Evolutionary conservation across 2,329 filamentous ascomycete species (phyloP), one percentile per base, ranked within the genome.

Genomic region (Pestalotiopsis sp.): DNA sequence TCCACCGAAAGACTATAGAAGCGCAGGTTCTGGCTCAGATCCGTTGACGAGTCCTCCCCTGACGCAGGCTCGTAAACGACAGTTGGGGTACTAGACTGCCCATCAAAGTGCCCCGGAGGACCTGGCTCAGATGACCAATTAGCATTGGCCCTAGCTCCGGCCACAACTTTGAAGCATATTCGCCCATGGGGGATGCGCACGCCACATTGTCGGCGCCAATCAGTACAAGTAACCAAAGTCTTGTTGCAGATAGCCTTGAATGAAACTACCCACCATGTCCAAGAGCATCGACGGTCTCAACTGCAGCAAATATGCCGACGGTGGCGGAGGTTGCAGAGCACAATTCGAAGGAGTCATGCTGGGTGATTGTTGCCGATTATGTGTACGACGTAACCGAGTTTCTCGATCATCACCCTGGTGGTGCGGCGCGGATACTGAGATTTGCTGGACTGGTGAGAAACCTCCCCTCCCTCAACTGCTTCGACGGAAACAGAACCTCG

Each of bases 301-400:
- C 17, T 12, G 12, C 20, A 6, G 45, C 45, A n/a, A 52, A 52
- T n/a, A 52, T 52, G 45, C 20, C 23, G 17, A 52, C 45, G 6
- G n/a, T n/a, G 14, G 45, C 45, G n/a, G 78, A 13, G 23, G 38
- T 65, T 6, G 38, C 62, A 49, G 77, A 77, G 66, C 87, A 90
- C 74, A 86, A 82, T 67, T 81, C 76, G 13, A 73, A 80, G 41
- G 74, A 82, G 66, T 78, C 90, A 72, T 85, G 87, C 73, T 93
- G 91, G 91, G 87, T 93, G 69, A 90, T 92, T 20, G 86, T 93
- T 25, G 87, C 92, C 76, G 86, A 86, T 60, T 86, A 87, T 73
- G 89, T 93, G 36, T 93, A 91, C 84, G 90, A 93, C 76, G 81
- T 93, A 62, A 91, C 90, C 2, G 85, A 88, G 2, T 93, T 93